A percentile compares a stretch with the other conserved stretches of the same genome.
These are phyloP conservation scores for Leptographium galeiforme DNA, from an alignment of 2,329 filamentous ascomycete genomes.

Conservation along the genomic window DNA sequence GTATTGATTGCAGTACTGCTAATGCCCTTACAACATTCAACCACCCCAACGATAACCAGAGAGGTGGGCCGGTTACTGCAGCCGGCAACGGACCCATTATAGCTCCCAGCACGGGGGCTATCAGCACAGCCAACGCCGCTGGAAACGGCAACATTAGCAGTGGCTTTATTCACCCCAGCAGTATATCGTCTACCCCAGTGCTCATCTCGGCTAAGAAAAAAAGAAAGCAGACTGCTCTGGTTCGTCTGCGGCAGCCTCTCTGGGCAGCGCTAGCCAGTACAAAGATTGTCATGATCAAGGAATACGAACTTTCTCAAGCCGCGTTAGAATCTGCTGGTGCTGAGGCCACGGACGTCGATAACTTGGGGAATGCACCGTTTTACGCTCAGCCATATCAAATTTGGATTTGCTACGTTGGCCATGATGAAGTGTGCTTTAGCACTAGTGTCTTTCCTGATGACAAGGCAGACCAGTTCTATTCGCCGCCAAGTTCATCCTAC, in stretches of 20 bases:
- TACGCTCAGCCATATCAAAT: slow-evolving; percentile 57
- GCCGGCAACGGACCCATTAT: background rate
- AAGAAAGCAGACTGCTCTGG: slow-evolving; percentile 81
- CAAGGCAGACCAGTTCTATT: slow-evolving; percentile 10
- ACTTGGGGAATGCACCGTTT: slow-evolving; percentile 63
- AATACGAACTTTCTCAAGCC: slow-evolving; percentile 70
- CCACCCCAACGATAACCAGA: background rate
- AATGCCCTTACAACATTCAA: background rate
- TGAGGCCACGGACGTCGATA: slow-evolving; percentile 63
- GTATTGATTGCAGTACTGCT: background rate
- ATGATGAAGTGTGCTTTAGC: slow-evolving; percentile 65
- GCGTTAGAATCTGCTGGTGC: slow-evolving; percentile 60
- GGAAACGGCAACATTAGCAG: background rate
- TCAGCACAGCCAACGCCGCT: background rate
- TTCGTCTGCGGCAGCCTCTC: slow-evolving; percentile 78
- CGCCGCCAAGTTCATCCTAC: slow-evolving; percentile 23
- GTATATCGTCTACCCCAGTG: background rate
- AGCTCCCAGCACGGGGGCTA: background rate
- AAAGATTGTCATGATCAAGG: slow-evolving; percentile 91
- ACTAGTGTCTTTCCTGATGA: slow-evolving; percentile 49
- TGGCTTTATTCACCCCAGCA: background rate
- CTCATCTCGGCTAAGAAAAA: slow-evolving; percentile 62
- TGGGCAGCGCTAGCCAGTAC: slow-evolving; percentile 93
- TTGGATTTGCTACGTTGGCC: slow-evolving; percentile 69
- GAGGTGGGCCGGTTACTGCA: background rate